phyloP scores from a whole-genome alignment of 768 basidiomycete genomes.

The Podaxis pistillaris region DNA sequence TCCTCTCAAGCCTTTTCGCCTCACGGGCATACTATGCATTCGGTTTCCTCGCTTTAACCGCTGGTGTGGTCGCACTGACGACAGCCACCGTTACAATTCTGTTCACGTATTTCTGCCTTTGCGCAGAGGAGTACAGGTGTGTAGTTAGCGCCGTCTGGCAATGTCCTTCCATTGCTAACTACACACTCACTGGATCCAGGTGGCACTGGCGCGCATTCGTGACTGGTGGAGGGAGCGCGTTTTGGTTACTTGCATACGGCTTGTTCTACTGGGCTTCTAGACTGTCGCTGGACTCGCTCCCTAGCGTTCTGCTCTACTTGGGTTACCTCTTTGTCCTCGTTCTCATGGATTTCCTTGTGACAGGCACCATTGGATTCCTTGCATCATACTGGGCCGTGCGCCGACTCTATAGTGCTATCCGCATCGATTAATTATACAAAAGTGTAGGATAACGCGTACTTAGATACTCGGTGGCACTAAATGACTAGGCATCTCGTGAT shows the following conservation, averaged over 20 bases:
- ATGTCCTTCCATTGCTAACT: neutral
- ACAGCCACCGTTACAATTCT: slow-evolving; percentile 90
- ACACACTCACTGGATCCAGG: slow-evolving; percentile 33
- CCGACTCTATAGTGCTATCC: slow-evolving; percentile 77
- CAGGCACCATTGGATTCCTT: slow-evolving; percentile 89
- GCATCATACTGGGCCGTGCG: slow-evolving; percentile 91
- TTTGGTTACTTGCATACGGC: slow-evolving; percentile 90
- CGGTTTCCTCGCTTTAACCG: slow-evolving; percentile 89
- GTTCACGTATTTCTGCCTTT: slow-evolving; percentile 88
- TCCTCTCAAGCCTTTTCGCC: slow-evolving; percentile 88
- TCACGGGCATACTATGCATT: slow-evolving; percentile 94
- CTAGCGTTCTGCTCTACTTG: slow-evolving; percentile 81
- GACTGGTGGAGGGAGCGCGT: slow-evolving; percentile 86
- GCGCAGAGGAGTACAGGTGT: slow-evolving; percentile 91
- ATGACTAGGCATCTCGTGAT: neutral
- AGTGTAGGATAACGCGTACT: neutral
- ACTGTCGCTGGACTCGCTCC: slow-evolving; percentile 79
- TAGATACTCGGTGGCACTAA: neutral
- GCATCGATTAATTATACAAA: slow-evolving; percentile 56
- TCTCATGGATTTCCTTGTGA: slow-evolving; percentile 84
- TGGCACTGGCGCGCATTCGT: slow-evolving; percentile 98
- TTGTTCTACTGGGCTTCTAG: slow-evolving; percentile 86
- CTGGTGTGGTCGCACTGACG: slow-evolving; percentile 78
- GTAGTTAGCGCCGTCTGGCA: slow-evolving; percentile 18
- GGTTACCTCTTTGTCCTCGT: slow-evolving; percentile 87